Evolutionary conservation across 2,329 filamentous ascomycete genomes (phyloP), one percentile per base, ranked within the genome.

Genomic region (Trichoderma breve): DNA sequence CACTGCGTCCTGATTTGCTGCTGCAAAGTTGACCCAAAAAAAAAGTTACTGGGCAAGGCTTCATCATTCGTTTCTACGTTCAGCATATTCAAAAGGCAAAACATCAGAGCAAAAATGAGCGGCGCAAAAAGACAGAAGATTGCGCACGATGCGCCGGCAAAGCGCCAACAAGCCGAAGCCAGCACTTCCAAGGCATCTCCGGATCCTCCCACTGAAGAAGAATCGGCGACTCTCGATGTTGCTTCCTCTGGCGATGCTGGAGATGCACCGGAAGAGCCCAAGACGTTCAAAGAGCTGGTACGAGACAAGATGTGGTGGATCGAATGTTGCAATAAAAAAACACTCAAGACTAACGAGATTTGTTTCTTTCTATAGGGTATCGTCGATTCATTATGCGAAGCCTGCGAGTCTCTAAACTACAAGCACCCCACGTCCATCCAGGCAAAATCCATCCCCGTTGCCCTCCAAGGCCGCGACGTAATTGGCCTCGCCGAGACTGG

Each of bases 401-500:
- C 95, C 64, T 98, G 95, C 83, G 88, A 88, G 6, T 86, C 89
- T 0, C 87, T 98, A 68, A 92, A 92, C 74, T 99, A 94, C 86
- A 97, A 92, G 77, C 83, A 87, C 32, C 93, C 96, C 0, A 99
- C 95, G 2, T 92, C 95, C 0, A 98, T 99, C 75, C 96, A 98
- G 81, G 87, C 87, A 66, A 89, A 97, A 80, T 88, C 94, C 0
- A 97, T 98, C 76, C 95, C 95, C 5, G 80, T 87, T 66, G 95
- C 95, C 43, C 86, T 98, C 4, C 83, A 92, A 78, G 91, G 92
- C 67, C 89, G 94, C 77, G 96, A 98, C 81, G 86, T 98, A 39
- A 97, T 99, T 76, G 96, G 95, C 55, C 87, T 98, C 66, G 96
- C 96, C 36, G 95, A 99, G 83, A 99, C 96, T 0, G 96, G 96